phyloP scores from a whole-genome alignment of 768 basidiomycete genomes.

The Naganishia randhawae region DNA sequence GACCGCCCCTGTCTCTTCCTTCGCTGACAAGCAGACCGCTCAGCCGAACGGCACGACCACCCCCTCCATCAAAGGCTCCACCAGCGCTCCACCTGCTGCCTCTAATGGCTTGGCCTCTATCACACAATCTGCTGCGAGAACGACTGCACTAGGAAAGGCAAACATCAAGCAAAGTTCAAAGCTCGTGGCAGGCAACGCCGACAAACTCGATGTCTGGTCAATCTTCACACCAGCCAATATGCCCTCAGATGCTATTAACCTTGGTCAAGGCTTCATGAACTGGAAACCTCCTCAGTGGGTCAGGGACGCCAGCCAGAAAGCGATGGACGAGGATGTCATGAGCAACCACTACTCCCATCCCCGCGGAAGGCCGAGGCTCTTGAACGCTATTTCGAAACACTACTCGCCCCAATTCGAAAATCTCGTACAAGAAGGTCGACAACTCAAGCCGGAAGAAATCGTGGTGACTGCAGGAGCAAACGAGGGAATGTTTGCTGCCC shows the following conservation, averaged over 20 bases:
- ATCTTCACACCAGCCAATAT: conserved; percentile 66
- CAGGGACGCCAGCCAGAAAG: conserved; percentile 40
- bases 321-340: conserved; percentile 47
- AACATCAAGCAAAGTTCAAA: conserved; percentile 39
- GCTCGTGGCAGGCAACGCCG: conserved; percentile 45
- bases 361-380: conserved; percentile 77
- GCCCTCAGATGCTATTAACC: conserved; percentile 87
- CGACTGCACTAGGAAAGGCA: conserved; percentile 18
- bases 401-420: conserved; percentile 63
- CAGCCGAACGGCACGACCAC: conserved; percentile 27
- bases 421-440: conserved; percentile 56
- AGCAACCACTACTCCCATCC: conserved; percentile 61
- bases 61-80: not conserved
- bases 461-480: conserved; percentile 95
- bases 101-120: conserved; percentile 10
- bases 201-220: conserved; percentile 50
- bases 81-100: conserved; percentile 12
- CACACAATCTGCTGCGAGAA: conserved; percentile 8
- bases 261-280: conserved; percentile 63
- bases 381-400: conserved; percentile 77
- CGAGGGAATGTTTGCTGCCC: conserved; percentile 95
- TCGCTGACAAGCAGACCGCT: conserved; percentile 5
- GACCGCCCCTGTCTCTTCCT: conserved; percentile 16
- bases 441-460: conserved; percentile 83
- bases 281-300: conserved; percentile 52